phyloP scores from a whole-genome alignment of 768 basidiomycete genomes.

The Russula foetens region DNA sequence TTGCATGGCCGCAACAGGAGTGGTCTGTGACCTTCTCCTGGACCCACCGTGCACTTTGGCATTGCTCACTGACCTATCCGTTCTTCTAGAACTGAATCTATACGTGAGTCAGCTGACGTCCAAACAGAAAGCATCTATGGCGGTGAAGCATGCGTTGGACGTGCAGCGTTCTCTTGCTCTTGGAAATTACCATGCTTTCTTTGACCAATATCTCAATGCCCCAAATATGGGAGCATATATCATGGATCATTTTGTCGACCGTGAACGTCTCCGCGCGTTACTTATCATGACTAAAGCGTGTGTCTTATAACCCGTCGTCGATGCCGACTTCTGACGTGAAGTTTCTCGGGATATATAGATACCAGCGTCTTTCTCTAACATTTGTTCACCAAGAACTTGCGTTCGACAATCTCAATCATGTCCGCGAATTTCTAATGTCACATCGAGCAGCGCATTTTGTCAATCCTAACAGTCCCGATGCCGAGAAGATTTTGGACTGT shows the following conservation, averaged over 20 bases:
- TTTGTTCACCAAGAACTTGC: constrained; percentile 79
- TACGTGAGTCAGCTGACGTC: constrained; percentile 97
- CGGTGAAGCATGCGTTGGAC: constrained; percentile 81
- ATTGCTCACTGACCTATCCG: neutral
- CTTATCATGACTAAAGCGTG: constrained; percentile 92
- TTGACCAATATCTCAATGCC: constrained; percentile 72
- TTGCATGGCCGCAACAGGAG: constrained; percentile 89
- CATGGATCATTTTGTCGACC: constrained; percentile 96
- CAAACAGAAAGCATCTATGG: constrained; percentile 72
- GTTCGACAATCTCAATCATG: constrained; percentile 59
- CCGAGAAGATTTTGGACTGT: constrained; percentile 64
- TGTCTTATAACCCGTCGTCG: constrained; percentile 30
- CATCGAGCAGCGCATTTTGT: constrained; percentile 63
- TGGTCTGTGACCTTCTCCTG: constrained; percentile 45
- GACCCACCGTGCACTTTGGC: neutral
- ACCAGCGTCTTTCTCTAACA: constrained; percentile 64
- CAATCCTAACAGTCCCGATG: constrained; percentile 54
- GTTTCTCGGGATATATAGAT: constrained; percentile 44
- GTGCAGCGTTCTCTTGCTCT: constrained; percentile 86
- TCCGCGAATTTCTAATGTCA: constrained; percentile 59
- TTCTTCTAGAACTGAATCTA: constrained; percentile 78
- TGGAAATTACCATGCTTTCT: constrained; percentile 91
- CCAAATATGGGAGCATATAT: constrained; percentile 99
- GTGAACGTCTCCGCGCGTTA: constrained; percentile 81
- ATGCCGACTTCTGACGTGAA: neutral